Percentiles rank a stretch among this genome's conserved stretches.
Conservation (phyloP, 345 rosid genomes). For the Ceriops zippeliana region DNA sequence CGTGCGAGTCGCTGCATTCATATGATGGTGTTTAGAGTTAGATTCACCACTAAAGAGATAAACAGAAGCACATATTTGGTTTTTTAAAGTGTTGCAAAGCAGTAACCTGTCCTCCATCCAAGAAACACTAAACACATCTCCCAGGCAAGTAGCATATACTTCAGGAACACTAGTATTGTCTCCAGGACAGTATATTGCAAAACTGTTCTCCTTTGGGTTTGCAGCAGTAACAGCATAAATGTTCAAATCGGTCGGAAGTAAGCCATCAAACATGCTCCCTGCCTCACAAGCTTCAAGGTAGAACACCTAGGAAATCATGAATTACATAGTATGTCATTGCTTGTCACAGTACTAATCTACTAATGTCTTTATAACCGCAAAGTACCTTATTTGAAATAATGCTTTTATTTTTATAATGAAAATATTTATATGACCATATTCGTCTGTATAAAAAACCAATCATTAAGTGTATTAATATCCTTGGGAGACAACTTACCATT, state of each 20-base stretch:
- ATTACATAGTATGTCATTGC: not conserved
- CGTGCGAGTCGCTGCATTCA: slow-evolving; percentile 47
- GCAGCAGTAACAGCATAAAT: slow-evolving; percentile 60
- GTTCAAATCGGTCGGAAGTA: slow-evolving; percentile 35
- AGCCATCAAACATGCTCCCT: slow-evolving; percentile 64
- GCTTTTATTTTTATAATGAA: too few species aligned
- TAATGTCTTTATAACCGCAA: too few species aligned
- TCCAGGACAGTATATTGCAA: slow-evolving; percentile 43
- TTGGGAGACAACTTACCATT: slow-evolving; percentile 29
- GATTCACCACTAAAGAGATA: too few species aligned
- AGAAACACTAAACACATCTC: slow-evolving; percentile 65
- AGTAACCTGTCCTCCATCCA: slow-evolving; percentile 84
- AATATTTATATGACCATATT: too few species aligned
- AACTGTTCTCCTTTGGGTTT: slow-evolving; percentile 52
- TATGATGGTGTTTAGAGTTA: too few species aligned
- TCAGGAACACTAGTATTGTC: slow-evolving; percentile 20
- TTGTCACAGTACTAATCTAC: too few species aligned
- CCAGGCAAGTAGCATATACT: slow-evolving; percentile 48
- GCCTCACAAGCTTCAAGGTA: slow-evolving; percentile 69
- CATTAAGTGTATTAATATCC: too few species aligned
- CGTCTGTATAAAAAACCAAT: too few species aligned
- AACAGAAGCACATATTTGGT: too few species aligned
- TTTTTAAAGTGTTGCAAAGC: not conserved
- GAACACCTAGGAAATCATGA: slow-evolving; percentile 34
- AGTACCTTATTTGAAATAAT: too few species aligned